Evolutionary conservation across 192 early-diverging fungal genomes (phyloP).

Genomic region (Rhizophagus sp.): DNA sequence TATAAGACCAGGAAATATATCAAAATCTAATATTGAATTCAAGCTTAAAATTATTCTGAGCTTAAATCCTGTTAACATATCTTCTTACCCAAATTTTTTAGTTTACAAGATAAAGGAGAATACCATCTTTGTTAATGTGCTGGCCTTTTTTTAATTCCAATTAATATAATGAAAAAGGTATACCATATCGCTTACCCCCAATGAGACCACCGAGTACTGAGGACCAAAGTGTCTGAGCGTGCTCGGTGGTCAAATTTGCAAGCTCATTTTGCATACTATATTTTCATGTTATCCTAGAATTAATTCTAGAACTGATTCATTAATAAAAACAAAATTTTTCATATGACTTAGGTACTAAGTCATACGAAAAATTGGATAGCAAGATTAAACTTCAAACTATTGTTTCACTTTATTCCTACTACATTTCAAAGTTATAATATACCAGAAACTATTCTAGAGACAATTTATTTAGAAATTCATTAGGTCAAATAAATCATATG

Average conservation of each 20-base stretch:
- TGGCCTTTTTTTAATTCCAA: not conserved
- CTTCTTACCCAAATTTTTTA: not conserved
- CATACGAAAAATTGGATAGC: not conserved
- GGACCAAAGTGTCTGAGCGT: not conserved
- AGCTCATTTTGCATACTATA: slow-evolving; percentile 1
- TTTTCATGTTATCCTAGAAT: slow-evolving; percentile 14
- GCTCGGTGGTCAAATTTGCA: not conserved
- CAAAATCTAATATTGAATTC: no score
- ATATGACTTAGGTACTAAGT: no score
- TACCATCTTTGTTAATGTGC: not conserved
- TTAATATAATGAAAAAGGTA: slow-evolving; percentile 12
- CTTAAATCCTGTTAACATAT: no score
- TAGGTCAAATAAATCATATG: no score
- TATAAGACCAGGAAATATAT: no score
- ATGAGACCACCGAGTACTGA: not conserved
- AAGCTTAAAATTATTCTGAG: no score
- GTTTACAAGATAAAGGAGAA: not conserved
- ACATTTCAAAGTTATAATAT: not conserved
- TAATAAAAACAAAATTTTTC: not conserved
- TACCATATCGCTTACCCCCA: not conserved
- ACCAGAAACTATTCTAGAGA: no score
- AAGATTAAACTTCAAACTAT: not conserved
- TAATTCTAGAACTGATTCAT: slow-evolving; percentile 17
- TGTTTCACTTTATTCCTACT: not conserved
- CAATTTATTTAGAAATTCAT: no score